A percentile compares a stretch with the other conserved stretches of the same genome.
Conservation (phyloP, 495 filamentous ascomycete species). For the Penicillium coffeae region DNA sequence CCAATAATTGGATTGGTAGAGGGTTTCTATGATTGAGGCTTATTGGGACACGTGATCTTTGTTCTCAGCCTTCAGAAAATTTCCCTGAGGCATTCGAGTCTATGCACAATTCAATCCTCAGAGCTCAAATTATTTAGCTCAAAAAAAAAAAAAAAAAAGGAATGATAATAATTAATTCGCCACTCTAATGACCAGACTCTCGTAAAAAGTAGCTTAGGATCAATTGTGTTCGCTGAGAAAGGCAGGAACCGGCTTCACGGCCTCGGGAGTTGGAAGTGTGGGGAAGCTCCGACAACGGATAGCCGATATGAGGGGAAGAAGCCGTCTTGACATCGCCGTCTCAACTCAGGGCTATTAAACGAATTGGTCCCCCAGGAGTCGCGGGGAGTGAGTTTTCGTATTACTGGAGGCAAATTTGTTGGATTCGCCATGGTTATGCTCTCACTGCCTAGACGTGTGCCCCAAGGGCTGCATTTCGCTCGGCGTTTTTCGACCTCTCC, state of each 20-base stretch:
- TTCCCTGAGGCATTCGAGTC: too few relatives aligned
- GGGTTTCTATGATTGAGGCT: neutral
- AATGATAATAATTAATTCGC: too few relatives aligned
- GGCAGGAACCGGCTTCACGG: neutral
- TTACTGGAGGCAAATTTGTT: neutral
- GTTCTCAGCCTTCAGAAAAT: too few relatives aligned
- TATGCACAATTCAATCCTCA: too few relatives aligned
- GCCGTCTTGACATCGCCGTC: neutral
- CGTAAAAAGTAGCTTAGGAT: neutral
- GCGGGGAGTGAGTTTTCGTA: neutral
- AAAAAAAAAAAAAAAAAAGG: too few relatives aligned
- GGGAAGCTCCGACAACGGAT: conserved; percentile 7
- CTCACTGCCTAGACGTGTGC: conserved; percentile 15
- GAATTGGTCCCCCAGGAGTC: neutral
- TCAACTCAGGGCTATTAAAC: neutral
- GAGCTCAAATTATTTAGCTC: too few relatives aligned
- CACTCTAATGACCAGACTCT: too few relatives aligned
- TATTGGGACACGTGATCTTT: too few relatives aligned
- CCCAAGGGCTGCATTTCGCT: conserved; percentile 5
- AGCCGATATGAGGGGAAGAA: conserved; percentile 5
- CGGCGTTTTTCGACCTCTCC: conserved; percentile 41
- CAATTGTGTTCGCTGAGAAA: neutral
- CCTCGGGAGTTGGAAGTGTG: neutral
- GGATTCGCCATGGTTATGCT: conserved; percentile 12
- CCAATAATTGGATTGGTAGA: neutral